These are phyloP conservation scores for Fusarium oligoseptatum DNA, from an alignment of 2,329 filamentous ascomycete genomes.

Conservation along the genomic window DNA sequence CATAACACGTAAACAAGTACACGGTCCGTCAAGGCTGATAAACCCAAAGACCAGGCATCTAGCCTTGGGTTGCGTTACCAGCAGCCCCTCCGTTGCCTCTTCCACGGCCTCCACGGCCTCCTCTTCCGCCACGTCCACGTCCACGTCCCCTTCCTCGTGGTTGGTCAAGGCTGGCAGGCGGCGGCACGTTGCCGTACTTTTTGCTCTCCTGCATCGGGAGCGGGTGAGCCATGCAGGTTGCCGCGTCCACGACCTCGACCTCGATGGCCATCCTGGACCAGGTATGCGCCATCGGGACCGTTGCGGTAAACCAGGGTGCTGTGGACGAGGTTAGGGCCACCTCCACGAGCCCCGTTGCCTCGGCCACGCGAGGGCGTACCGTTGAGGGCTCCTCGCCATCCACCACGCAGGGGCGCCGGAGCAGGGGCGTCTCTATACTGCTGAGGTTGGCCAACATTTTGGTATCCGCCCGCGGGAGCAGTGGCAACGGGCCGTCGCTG, in stretches of 20 bases:
- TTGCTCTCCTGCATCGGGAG: slow-evolving; percentile 42
- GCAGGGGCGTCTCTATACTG: slow-evolving; percentile 72
- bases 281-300: slow-evolving; percentile 47
- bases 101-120: slow-evolving; percentile 55
- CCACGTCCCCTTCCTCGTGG: slow-evolving; percentile 57
- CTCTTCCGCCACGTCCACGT: slow-evolving; percentile 57
- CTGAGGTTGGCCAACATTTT: slow-evolving; percentile 72
- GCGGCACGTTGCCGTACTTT: slow-evolving; percentile 70
- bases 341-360: slow-evolving; percentile 53
- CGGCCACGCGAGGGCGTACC: slow-evolving; percentile 59
- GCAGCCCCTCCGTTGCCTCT: slow-evolving; percentile 47
- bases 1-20: slow-evolving; percentile 10
- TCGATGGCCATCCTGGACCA: slow-evolving; percentile 44
- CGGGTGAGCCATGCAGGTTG: slow-evolving; percentile 39
- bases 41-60: slow-evolving; percentile 22
- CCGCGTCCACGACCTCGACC: slow-evolving; percentile 51
- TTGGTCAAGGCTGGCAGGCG: slow-evolving; percentile 68
- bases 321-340: slow-evolving; percentile 61
- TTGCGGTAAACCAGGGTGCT: slow-evolving; percentile 67
- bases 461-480: slow-evolving; percentile 62
- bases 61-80: slow-evolving; percentile 38
- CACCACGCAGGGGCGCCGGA: slow-evolving; percentile 67
- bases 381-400: slow-evolving; percentile 69
- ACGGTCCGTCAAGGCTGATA: slow-evolving; percentile 2
- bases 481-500: slow-evolving; percentile 65